These are phyloP conservation scores for Colletotrichum navitas DNA, from an alignment of 2,329 filamentous ascomycete genomes.

Conservation along the genomic window DNA sequence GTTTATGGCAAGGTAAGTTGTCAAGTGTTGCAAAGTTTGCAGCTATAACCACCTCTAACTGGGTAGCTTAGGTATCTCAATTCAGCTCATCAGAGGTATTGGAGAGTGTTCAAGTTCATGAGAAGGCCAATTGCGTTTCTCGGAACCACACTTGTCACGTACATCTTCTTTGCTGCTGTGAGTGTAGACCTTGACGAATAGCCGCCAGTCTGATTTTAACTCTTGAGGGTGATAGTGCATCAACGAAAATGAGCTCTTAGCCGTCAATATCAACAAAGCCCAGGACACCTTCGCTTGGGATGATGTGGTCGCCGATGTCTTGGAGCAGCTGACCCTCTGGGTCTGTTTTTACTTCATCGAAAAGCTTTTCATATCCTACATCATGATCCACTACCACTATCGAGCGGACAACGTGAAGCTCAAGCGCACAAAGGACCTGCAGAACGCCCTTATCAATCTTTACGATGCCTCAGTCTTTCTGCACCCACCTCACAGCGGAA, in stretches of 20 bases:
- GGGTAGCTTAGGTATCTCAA: constrained; percentile 46
- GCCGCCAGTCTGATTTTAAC: background rate
- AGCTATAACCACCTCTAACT: background rate
- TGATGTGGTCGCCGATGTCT: constrained; percentile 23
- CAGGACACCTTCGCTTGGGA: constrained; percentile 29
- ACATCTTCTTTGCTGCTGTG: constrained; percentile 42
- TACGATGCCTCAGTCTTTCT: constrained; percentile 47
- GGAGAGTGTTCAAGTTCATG: constrained; percentile 46
- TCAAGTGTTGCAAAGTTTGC: background rate
- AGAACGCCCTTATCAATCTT: constrained; percentile 47
- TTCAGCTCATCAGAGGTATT: constrained; percentile 48
- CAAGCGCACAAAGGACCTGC: constrained; percentile 44
- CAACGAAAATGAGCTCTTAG: constrained; percentile 37
- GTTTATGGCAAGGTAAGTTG: constrained; percentile 45
- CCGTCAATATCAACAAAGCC: constrained; percentile 40
- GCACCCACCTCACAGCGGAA: constrained; percentile 43
- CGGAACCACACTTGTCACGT: constrained; percentile 39
- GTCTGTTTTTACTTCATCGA: constrained; percentile 47
- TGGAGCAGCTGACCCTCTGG: constrained; percentile 44
- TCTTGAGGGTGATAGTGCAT: constrained; percentile 36
- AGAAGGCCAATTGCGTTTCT: constrained; percentile 45
- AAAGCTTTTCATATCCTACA: constrained; percentile 48
- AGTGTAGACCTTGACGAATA: background rate
- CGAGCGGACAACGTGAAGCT: constrained; percentile 43
- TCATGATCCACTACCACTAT: constrained; percentile 49